These are phyloP conservation scores for Phialemonium atrogriseum DNA, from an alignment of 2,329 filamentous ascomycete species.

Conservation along the genomic window DNA sequence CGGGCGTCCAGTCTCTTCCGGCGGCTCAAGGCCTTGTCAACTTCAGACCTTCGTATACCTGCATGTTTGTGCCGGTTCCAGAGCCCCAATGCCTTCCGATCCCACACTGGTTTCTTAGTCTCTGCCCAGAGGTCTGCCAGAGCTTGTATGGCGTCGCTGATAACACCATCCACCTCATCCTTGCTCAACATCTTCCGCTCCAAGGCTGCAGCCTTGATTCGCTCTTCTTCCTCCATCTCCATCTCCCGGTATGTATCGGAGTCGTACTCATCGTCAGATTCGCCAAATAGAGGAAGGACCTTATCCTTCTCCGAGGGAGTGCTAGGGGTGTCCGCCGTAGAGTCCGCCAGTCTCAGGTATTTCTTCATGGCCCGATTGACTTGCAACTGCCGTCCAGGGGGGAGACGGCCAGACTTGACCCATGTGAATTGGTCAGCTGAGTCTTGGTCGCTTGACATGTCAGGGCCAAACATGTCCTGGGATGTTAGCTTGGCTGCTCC, in stretches of 20 bases:
- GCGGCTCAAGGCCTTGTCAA: conserved; percentile 29
- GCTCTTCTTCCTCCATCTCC: conserved; percentile 41
- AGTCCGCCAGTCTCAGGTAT: conserved; percentile 22
- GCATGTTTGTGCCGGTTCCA: no score
- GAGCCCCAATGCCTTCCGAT: conserved; percentile 46
- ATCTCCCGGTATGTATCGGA: conserved; percentile 43
- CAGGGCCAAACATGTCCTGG: conserved; percentile 5
- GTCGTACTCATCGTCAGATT: conserved; percentile 39
- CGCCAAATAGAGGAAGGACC: conserved; percentile 41
- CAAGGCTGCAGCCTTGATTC: conserved; percentile 13
- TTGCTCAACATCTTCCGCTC: conserved; percentile 24
- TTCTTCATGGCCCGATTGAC: conserved; percentile 31
- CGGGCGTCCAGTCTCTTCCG: conserved; percentile 38
- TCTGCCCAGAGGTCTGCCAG: conserved; percentile 48
- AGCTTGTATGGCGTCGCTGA: conserved; percentile 44
- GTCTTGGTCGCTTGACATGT: background rate
- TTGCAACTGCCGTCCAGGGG: conserved; percentile 35
- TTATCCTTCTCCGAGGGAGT: conserved; percentile 22
- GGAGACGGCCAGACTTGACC: conserved; percentile 16
- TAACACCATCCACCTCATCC: conserved; percentile 39
- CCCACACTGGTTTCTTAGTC: conserved; percentile 46
- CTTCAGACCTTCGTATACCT: no score
- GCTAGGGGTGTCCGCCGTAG: background rate
- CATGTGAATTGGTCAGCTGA: conserved; percentile 17
- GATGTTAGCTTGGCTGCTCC: conserved; percentile 5